Evolutionary conservation across 2,329 filamentous ascomycete genomes (phyloP).

Genomic region (Stemphylium vesicarium): DNA sequence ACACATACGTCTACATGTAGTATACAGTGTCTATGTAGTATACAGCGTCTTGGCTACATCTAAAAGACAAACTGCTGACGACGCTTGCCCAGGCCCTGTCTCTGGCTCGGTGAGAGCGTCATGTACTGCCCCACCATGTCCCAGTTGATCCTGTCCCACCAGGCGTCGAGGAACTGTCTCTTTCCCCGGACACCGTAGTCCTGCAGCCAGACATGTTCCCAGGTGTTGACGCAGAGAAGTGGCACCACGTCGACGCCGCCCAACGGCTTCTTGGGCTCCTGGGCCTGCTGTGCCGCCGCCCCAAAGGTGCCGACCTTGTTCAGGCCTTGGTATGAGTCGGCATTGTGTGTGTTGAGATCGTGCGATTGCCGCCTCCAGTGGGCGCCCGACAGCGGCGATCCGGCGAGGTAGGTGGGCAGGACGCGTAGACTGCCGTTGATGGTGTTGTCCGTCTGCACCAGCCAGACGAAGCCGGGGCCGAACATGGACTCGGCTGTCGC

Average conservation of each 20-base stretch:
- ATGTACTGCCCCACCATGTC: constrained; percentile 61
- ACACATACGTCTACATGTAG: constrained; percentile 28
- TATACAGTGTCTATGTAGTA: constrained; percentile 23
- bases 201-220: constrained; percentile 90
- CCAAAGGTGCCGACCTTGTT: constrained; percentile 53
- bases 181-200: constrained; percentile 84
- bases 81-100: constrained; percentile 1
- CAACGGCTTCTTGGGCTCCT: constrained; percentile 58
- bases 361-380: constrained; percentile 74
- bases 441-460: constrained; percentile 64
- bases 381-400: constrained; percentile 83
- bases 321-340: constrained; percentile 33
- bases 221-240: constrained; percentile 90
- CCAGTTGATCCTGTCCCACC: constrained; percentile 94
- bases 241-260: constrained; percentile 74
- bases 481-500: constrained; percentile 89
- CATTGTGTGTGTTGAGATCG: constrained; percentile 70
- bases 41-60: constrained; percentile 14
- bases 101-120: constrained; percentile 8
- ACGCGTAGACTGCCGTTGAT: constrained; percentile 66
- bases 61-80: constrained; percentile 13
- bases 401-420: constrained; percentile 88
- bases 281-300: constrained; percentile 31
- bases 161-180: constrained; percentile 73
- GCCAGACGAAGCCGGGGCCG: constrained; percentile 96